Conservation (phyloP, 2,329 filamentous ascomycete species). For the Neoascochyta sp. region DNA sequence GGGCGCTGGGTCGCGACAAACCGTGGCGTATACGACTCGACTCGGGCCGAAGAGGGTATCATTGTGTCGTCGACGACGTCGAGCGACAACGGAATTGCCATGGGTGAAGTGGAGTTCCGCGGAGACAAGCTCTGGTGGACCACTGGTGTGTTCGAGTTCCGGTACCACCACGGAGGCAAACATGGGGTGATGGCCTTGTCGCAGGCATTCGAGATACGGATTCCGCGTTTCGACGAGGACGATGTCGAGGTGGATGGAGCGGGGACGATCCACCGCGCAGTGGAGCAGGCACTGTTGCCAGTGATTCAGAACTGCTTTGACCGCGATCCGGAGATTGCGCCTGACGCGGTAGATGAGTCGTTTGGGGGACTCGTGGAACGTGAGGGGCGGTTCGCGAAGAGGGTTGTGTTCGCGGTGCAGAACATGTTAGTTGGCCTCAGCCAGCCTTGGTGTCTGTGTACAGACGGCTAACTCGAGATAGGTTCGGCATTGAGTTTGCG, state of each 20-base stretch:
- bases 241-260: constrained; percentile 58
- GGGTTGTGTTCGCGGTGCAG: constrained; percentile 89
- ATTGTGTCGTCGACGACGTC: constrained; percentile 53
- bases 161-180: constrained; percentile 90
- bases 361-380: constrained; percentile 84
- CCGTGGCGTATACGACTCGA: constrained; percentile 69
- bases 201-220: constrained; percentile 84
- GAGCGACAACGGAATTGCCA: constrained; percentile 58
- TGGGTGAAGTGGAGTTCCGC: constrained; percentile 80
- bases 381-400: constrained; percentile 81
- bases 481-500: constrained; percentile 90
- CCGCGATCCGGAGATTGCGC: constrained; percentile 84
- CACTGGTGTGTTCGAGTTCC: constrained; percentile 91
- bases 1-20: constrained; percentile 87
- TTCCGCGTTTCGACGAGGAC: constrained; percentile 76
- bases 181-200: constrained; percentile 95
- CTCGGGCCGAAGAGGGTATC: constrained; percentile 72
- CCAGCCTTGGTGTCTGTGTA: too few relatives aligned
- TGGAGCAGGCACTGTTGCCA: constrained; percentile 75
- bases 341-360: constrained; percentile 69
- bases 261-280: constrained; percentile 61
- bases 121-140: constrained; percentile 98
- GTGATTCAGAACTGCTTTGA: constrained; percentile 91
- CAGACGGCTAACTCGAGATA: too few relatives aligned
- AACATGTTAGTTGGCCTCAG: constrained; percentile 86